Percentiles rank a stretch among this genome's conserved stretches.
Conservation (phyloP, 768 basidiomycete genomes). For the Kwoniella bestiolae region DNA sequence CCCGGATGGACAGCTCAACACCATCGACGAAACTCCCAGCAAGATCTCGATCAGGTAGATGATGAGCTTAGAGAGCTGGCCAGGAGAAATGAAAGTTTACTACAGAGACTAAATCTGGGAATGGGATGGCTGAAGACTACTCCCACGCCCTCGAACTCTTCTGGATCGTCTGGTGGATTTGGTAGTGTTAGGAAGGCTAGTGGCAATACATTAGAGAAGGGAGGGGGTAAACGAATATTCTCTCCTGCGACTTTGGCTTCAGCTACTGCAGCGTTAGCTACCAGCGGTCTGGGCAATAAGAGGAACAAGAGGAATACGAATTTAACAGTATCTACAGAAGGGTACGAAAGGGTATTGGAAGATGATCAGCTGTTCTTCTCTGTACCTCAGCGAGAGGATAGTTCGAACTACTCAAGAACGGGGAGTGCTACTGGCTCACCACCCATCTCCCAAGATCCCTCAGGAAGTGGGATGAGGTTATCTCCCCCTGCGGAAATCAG, state of each 20-base stretch:
- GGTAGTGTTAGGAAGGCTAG: conserved; percentile 15
- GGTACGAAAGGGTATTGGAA: conserved; percentile 16
- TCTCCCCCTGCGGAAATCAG: neutral
- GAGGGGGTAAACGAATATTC: conserved; percentile 11
- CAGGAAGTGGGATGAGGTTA: neutral
- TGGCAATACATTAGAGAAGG: conserved; percentile 34
- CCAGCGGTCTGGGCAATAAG: conserved; percentile 1
- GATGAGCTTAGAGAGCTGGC: conserved; percentile 18
- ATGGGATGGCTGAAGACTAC: conserved; percentile 12
- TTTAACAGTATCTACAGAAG: neutral
- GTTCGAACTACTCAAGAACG: neutral
- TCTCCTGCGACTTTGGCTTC: conserved; percentile 3
- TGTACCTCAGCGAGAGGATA: neutral
- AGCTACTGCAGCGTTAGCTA: conserved; percentile 3
- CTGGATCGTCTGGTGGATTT: neutral
- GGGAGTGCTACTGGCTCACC: neutral
- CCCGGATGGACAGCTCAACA: conserved; percentile 29
- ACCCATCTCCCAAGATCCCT: neutral
- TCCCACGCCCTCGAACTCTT: conserved; percentile 1
- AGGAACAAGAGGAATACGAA: neutral
- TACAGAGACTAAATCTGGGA: conserved; percentile 24
- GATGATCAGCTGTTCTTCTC: conserved; percentile 26
- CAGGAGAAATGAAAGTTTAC: conserved; percentile 18
- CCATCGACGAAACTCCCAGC: conserved; percentile 15
- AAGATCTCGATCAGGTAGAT: conserved; percentile 7